phyloP scores from a whole-genome alignment of 2,329 filamentous ascomycete genomes.

The Amesomyces nigricolor region DNA sequence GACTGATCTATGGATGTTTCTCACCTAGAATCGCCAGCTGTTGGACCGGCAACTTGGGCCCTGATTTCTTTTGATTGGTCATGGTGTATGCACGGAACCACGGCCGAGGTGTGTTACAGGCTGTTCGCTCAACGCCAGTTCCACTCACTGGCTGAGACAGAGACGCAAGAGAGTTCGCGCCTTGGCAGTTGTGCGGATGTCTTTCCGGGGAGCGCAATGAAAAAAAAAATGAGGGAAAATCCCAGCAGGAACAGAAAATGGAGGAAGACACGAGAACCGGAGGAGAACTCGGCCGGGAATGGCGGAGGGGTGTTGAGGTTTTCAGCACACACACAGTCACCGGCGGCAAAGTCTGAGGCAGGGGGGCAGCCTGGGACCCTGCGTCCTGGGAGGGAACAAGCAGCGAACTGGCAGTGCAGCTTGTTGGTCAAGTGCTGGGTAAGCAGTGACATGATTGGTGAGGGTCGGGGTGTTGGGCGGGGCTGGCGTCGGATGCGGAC shows the following conservation, averaged over 20 bases:
- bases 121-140: neutral
- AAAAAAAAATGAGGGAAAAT: neutral
- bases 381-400: too few species aligned
- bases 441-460: conserved; percentile 2
- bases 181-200: too few species aligned
- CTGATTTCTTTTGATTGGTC: conserved; percentile 23
- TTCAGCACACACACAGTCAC: neutral
- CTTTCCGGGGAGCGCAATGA: neutral
- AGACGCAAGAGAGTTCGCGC: too few species aligned
- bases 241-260: neutral
- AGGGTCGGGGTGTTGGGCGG: neutral
- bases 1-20: conserved; percentile 23
- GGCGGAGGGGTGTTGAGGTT: neutral
- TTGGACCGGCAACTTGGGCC: conserved; percentile 64
- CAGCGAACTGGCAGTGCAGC: too few species aligned
- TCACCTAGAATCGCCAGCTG: conserved; percentile 75
- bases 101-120: neutral
- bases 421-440: too few species aligned
- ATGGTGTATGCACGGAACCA: conserved; percentile 15
- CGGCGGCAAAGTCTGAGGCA: conserved; percentile 7
- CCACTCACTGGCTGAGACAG: too few species aligned
- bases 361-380: neutral
- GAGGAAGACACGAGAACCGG: too few species aligned
- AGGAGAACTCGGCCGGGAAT: neutral
- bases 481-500: conserved; percentile 9